These are phyloP conservation scores for Starmerella powellii DNA, from an alignment of 805 yeast genomes.

Conservation along the genomic window DNA sequence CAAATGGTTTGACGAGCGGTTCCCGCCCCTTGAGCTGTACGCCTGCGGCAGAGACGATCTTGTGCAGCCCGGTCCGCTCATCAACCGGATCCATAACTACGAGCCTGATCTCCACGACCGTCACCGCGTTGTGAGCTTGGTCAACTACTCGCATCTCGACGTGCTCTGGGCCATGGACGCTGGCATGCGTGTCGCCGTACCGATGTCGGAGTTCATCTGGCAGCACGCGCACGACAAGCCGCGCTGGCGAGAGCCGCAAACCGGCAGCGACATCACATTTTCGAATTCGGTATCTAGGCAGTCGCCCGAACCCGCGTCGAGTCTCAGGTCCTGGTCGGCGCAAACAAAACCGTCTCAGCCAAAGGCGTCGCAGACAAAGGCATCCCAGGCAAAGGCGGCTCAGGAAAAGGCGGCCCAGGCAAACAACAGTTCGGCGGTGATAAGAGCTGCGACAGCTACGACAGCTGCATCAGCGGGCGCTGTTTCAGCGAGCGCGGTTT, in stretches of 20 bases:
- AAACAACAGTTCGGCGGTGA: no score
- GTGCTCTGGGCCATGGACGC: slow-evolving; percentile 86
- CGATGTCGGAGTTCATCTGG: slow-evolving; percentile 27
- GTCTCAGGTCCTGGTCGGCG: no score
- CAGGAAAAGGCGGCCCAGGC: no score
- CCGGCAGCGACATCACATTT: background rate
- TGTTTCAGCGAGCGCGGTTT: no score
- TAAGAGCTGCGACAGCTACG: no score
- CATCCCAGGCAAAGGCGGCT: no score
- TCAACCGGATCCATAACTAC: slow-evolving; percentile 47
- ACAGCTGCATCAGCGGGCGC: no score
- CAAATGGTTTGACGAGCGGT: slow-evolving; percentile 32
- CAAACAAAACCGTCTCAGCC: no score
- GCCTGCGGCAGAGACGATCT: slow-evolving; percentile 63
- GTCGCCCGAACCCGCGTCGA: no score
- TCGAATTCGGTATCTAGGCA: no score
- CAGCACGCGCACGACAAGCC: slow-evolving; percentile 8
- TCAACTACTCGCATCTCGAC: slow-evolving; percentile 73
- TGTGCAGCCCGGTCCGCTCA: slow-evolving; percentile 61
- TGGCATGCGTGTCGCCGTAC: slow-evolving; percentile 48
- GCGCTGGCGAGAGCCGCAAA: slow-evolving; percentile 3
- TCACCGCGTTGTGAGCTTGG: slow-evolving; percentile 33
- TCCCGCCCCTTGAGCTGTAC: slow-evolving; percentile 54
- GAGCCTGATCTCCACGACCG: slow-evolving; percentile 34
- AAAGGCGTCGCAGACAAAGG: no score